Evolutionary conservation across 306 rosid species (phyloP), one percentile per base, ranked within the genome.

Genomic region (Prunus dulcis): DNA sequence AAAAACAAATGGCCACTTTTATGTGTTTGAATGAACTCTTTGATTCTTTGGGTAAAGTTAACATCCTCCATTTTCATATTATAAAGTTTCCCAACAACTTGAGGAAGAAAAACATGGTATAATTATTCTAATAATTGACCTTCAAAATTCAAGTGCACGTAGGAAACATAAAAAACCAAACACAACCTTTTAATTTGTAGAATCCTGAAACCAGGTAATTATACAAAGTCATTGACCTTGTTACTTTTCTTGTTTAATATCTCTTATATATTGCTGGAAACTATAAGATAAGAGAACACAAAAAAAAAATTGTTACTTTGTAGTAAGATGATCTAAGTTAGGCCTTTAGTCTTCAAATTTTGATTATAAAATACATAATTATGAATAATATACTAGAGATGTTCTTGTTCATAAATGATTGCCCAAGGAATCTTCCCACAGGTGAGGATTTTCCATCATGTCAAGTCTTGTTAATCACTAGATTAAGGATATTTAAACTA

Each of bases 381-480:
- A 47, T 25, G 41, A 50, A 1, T 32, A 5, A 32, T 32, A 32
- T 32, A 32, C 5, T 32, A 32, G 78, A 55, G 56, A 64, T 55
- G 79, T 60, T 25, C 75, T 32, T 30, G 32, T 79, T 56, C 45
- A 67, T 53, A 70, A 75, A 81, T 76, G 74, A 81, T 68, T 80
- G 55, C 63, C 19, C 34, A 52, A 34, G 69, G 69, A 78, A 32
- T 12, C 73, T 74, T 69, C 82, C 80, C 56, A 17, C 74, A 38
- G 67, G 32, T 69, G 22, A 30, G 69, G 67, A 45, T 50, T 69
- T 49, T 73, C 57, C 67, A 78, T 71, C 76, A 71, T 55, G 27
- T 76, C 68, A 49, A 64, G 32, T 57, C 52, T 45, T 72, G 45
- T 72, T 71, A 4, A 45, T 55, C 72, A 17, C 23, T 52, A 60